phyloP scores from a whole-genome alignment of 1,284 basidiomycete species.

The Xerocomus nothofagi region DNA sequence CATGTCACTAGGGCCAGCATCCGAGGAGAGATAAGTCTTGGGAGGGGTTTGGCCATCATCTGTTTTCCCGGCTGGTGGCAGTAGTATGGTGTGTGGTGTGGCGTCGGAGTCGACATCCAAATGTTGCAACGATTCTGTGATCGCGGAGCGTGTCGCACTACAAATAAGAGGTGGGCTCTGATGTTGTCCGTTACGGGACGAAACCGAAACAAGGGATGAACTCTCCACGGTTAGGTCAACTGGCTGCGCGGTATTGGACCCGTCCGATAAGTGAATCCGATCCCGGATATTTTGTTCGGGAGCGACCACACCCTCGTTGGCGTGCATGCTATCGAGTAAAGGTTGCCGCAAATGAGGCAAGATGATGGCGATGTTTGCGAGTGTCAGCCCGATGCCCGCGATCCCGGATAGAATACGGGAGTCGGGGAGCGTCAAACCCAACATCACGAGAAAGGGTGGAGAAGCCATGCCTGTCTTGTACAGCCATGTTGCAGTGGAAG shows the following conservation, averaged over 20 bases:
- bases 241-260: not conserved
- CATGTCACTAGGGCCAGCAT: not conserved
- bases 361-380: constrained; percentile 27
- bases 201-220: not conserved
- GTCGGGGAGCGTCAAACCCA: constrained; percentile 29
- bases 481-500: constrained; percentile 23
- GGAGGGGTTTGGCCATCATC: not conserved
- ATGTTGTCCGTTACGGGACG: not conserved
- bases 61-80: not conserved
- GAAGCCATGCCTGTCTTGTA: constrained; percentile 27
- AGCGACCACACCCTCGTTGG: not conserved
- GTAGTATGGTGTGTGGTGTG: not conserved
- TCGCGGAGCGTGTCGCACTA: not conserved
- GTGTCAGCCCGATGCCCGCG: constrained; percentile 29
- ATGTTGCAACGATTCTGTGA: not conserved
- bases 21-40: not conserved
- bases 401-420: constrained; percentile 30
- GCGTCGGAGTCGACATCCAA: constrained; percentile 1
- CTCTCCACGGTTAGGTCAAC: not conserved
- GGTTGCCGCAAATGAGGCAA: constrained; percentile 28
- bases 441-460: constrained; percentile 26
- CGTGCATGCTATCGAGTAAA: constrained; percentile 14
- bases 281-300: not conserved
- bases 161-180: not conserved
- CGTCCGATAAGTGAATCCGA: not conserved